Evolutionary conservation across 2,329 filamentous ascomycete genomes (phyloP).

Genomic region (Waltergamsia citrina): DNA sequence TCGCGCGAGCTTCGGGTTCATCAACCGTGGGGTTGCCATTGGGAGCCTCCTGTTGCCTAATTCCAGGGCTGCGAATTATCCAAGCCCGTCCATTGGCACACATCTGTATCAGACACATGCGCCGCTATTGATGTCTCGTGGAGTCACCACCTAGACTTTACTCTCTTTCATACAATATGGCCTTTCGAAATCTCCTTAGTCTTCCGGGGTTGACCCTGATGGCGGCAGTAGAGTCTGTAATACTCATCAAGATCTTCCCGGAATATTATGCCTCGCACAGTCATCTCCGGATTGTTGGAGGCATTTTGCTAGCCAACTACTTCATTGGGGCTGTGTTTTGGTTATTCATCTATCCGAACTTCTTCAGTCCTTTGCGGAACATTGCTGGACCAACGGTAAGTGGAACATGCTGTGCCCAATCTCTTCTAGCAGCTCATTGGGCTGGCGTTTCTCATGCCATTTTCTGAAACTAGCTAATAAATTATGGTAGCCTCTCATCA

Average conservation of each 20-base stretch:
- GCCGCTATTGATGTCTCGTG: neutral
- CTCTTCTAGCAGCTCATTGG: neutral
- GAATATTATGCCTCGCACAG: constrained; percentile 8
- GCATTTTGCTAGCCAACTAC: constrained; percentile 6
- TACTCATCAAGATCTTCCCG: constrained; percentile 16
- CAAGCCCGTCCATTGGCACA: too few relatives aligned
- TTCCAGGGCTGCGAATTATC: too few relatives aligned
- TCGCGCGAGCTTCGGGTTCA: too few relatives aligned
- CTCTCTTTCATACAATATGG: neutral
- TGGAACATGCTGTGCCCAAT: neutral
- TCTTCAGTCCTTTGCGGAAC: constrained; percentile 7
- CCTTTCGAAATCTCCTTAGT: constrained; percentile 9
- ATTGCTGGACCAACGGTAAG: constrained; percentile 7
- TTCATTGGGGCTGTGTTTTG: constrained; percentile 7
- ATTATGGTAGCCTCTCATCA: constrained; percentile 7
- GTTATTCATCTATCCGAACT: constrained; percentile 6
- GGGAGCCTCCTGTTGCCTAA: too few relatives aligned
- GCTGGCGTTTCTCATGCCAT: neutral
- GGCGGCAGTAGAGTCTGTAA: constrained; percentile 13
- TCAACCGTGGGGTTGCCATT: too few relatives aligned
- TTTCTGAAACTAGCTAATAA: neutral
- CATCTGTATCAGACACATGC: neutral
- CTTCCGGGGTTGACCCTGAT: constrained; percentile 13
- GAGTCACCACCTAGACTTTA: too few relatives aligned
- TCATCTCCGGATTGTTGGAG: constrained; percentile 7